Evolutionary conservation across 805 yeast genomes (phyloP).

Genomic region (Candida namnaoensis): DNA sequence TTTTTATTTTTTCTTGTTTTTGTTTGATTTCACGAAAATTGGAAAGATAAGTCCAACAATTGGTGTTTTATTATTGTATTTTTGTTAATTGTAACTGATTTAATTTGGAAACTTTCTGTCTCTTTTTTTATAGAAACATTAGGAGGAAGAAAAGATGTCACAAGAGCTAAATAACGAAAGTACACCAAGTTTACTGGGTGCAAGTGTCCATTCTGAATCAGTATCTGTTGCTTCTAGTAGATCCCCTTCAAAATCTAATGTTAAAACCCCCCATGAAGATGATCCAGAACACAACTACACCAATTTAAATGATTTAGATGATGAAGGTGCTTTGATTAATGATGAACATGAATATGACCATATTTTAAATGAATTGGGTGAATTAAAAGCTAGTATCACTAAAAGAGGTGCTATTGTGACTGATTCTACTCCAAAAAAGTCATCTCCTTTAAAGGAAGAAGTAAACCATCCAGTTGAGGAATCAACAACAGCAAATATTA

Average conservation of each 20-base stretch:
- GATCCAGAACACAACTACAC: slow-evolving; percentile 9
- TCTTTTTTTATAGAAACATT: too few species aligned
- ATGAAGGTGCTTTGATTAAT: slow-evolving; percentile 43
- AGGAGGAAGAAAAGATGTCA: neutral
- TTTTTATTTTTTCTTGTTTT: too few species aligned
- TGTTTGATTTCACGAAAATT: too few species aligned
- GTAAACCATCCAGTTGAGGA: too few species aligned
- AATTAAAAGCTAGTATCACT: slow-evolving; percentile 25
- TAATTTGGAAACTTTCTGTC: too few species aligned
- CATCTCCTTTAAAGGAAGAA: neutral
- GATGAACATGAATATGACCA: slow-evolving; percentile 48
- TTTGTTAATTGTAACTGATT: too few species aligned
- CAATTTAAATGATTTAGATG: slow-evolving; percentile 24
- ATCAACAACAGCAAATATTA: neutral
- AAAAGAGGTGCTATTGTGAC: slow-evolving; percentile 8
- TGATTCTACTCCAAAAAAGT: slow-evolving; percentile 1
- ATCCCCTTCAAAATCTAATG: slow-evolving; percentile 8
- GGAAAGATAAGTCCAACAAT: too few species aligned
- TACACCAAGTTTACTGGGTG: slow-evolving; percentile 16
- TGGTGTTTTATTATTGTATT: too few species aligned
- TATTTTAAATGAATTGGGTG: slow-evolving; percentile 45
- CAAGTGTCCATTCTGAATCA: slow-evolving; percentile 14
- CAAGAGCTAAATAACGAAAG: neutral
- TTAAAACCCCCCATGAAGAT: slow-evolving; percentile 1
- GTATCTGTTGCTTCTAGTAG: slow-evolving; percentile 3